Evolutionary conservation across 192 early-diverging fungal species (phyloP), one percentile per base, ranked within the genome.

Genomic region (Borealophlyctis nickersoniae): DNA sequence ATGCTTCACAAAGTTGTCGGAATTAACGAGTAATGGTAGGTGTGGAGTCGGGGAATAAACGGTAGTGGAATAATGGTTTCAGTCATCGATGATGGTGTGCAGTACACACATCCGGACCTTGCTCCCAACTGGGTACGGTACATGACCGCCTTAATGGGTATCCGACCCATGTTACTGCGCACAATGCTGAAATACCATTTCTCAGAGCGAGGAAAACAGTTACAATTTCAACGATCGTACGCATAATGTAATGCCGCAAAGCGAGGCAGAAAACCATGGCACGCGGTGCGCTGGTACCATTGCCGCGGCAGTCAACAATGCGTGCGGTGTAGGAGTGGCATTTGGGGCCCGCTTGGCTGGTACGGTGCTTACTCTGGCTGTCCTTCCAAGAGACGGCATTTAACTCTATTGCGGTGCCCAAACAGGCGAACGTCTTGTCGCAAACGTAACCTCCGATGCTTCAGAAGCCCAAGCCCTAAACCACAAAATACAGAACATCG

Each of bases 281-380:
- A 99, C 96, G 11, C 73, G 96, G 55, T 99, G 95, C 73, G 96
- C 96, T 2, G 96, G 96, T 13, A 88, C 94, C 73, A 90, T 99
- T 33, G 96, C 92, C 0, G 92, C 96, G 0, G 74, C 73, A 72
- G 86, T 53, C 16, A 86, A 83, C 50, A 74, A 89, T 69, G 81
- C 93, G 22, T 97, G 96, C 69, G 94, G 94, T 24, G 85, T 96
- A 0, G 96, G 96, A 22, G 88, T 98, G 0, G 95, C 96, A 0
- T 95, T 83, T 58, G 85, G 87, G 48, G 89, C 91, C 13, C 77
- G 83, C 29, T 80, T 99, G 1, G 80, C 93, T 0, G 92, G 91
- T 86, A 69, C 83, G 83, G 31, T 79, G 89, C 2, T 79, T 45
- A 45, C n/a, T n/a, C n/a, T n/a, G n/a, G n/a, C n/a, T n/a, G n/a